Base-by-base conservation (phyloP, 1,284 basidiomycete genomes). In the Trametes sp. region DNA sequence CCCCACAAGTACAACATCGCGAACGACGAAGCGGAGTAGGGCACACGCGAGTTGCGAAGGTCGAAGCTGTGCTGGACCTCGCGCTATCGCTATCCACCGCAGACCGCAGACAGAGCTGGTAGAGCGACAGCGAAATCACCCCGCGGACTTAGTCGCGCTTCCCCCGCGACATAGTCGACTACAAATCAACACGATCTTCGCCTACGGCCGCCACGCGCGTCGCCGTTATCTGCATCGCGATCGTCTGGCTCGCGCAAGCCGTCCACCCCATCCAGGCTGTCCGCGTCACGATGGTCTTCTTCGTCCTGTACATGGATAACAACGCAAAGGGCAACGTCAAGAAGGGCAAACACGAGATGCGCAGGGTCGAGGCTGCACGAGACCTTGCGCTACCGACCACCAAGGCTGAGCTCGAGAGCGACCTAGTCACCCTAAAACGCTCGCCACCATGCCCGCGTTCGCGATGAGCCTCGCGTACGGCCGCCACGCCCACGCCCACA, bases 101-200 rank as follows among this genome's bases (percentile, higher is more conserved):
- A n/a, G n/a, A n/a, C n/a, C n/a, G n/a, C n/a, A n/a, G n/a, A n/a
- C n/a, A n/a, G n/a, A n/a, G n/a, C n/a, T n/a, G n/a, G n/a, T n/a
- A n/a, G n/a, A n/a, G n/a, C n/a, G n/a, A n/a, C n/a, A n/a, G n/a
- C n/a, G n/a, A n/a, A n/a, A n/a, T n/a, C n/a, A n/a, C n/a, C n/a
- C n/a, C n/a, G n/a, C n/a, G n/a, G n/a, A n/a, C n/a, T n/a, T n/a
- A n/a, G n/a, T n/a, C n/a, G n/a, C n/a, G n/a, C n/a, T n/a, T n/a
- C n/a, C n/a, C n/a, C n/a, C n/a, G n/a, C 99, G 63, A 99, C 98
- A 0, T 99, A 99, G 80, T 96, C 94, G 51, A 98, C 99, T 75
- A 98, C 97, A 0, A 90, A 98, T 81, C 99, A 99, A 80, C 93
- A 98, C 33, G 96, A n/a, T n/a, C n/a, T n/a, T n/a, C n/a, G n/a